Evolutionary conservation across 352 stramenopile genomes (phyloP), one percentile per base, ranked within the genome.

Genomic region (Pythium guiyangense): DNA sequence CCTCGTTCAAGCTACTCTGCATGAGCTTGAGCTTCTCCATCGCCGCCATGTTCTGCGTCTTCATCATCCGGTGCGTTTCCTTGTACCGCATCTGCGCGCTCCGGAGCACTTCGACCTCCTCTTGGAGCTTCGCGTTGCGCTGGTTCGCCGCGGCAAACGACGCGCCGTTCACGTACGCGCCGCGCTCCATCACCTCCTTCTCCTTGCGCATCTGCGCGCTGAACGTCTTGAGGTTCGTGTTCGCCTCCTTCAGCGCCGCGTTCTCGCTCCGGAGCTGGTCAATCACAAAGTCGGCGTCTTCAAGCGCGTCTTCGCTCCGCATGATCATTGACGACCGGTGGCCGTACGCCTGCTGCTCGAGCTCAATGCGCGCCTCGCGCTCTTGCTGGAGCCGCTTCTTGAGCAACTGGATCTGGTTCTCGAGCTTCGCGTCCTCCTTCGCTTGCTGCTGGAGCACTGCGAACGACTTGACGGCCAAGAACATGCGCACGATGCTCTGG

Each of bases 371-470:
- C n/a, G n/a, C n/a, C n/a, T n/a, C n/a, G n/a, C n/a, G n/a, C n/a
- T n/a, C n/a, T n/a, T n/a, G n/a, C n/a, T n/a, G n/a, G n/a, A n/a
- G 67, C 44, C 96, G 92, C 53, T 85, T 81, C 77, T 98, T 95
- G 25, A 98, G 72, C 50, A 94, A 61, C 52, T 88, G 79, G 51
- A 98, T 95, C 71, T 98, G 93, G 72, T 98, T 98, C 67, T 98
- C 94, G 2, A 98, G 71, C 74, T 98, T 98, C 37, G 92, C 92
- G 62, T 98, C 90, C 59, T 98, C 90, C 57, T 94, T 90, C 9
- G 94, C 90, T 51, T 98, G 90, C 40, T 77, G 78, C 50, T 92
- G 78, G 15, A 92, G 60, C 49, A 86, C 77, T 0, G 73, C 79
- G 55, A 86, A 94, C 11, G 77, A n/a, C n/a, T n/a, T n/a, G n/a